A percentile compares a stretch with the other conserved stretches of the same genome.
phyloP scores from a whole-genome alignment of 805 yeast species.

The Candida tallmaniae region DNA sequence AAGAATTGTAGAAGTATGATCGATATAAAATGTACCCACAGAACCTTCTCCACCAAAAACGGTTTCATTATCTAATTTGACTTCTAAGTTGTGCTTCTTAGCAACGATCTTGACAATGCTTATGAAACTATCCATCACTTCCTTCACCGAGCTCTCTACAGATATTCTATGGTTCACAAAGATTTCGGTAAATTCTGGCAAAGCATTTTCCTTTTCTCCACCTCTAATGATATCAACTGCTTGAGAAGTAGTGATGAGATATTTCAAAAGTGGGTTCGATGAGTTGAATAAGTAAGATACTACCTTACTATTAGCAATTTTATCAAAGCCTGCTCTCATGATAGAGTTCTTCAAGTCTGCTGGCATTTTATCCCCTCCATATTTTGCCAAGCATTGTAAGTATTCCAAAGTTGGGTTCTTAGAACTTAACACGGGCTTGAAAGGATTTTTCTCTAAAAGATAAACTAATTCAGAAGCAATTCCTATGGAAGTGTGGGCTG shows the following conservation, averaged over 20 bases:
- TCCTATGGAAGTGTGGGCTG: slow-evolving; percentile 78
- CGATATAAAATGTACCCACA: slow-evolving; percentile 16
- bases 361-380: slow-evolving; percentile 26
- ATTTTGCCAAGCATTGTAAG: slow-evolving; percentile 61
- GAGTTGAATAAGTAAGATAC: slow-evolving; percentile 18
- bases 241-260: slow-evolving; percentile 30
- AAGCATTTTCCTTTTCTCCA: slow-evolving; percentile 38
- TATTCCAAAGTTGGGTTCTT: slow-evolving; percentile 57
- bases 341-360: slow-evolving; percentile 23
- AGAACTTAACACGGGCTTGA: slow-evolving; percentile 39
- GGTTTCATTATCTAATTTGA: slow-evolving; percentile 15
- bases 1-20: slow-evolving; percentile 17
- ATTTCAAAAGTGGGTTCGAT: slow-evolving; percentile 17
- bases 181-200: slow-evolving; percentile 29
- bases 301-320: slow-evolving; percentile 11
- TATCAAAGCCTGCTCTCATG: slow-evolving; percentile 33
- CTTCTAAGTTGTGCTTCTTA: slow-evolving; percentile 21
- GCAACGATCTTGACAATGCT: slow-evolving; percentile 23
- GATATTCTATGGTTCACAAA: slow-evolving; percentile 34
- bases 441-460: slow-evolving; percentile 55
- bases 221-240: slow-evolving; percentile 30
- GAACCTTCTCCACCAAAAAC: slow-evolving; percentile 11
- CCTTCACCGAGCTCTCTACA: slow-evolving; percentile 23
- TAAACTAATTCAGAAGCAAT: slow-evolving; percentile 56
- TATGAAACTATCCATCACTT: slow-evolving; percentile 17